These are phyloP conservation scores for Plantago rigida DNA, from an alignment of 305 asterid genomes.

Conservation along the genomic window DNA sequence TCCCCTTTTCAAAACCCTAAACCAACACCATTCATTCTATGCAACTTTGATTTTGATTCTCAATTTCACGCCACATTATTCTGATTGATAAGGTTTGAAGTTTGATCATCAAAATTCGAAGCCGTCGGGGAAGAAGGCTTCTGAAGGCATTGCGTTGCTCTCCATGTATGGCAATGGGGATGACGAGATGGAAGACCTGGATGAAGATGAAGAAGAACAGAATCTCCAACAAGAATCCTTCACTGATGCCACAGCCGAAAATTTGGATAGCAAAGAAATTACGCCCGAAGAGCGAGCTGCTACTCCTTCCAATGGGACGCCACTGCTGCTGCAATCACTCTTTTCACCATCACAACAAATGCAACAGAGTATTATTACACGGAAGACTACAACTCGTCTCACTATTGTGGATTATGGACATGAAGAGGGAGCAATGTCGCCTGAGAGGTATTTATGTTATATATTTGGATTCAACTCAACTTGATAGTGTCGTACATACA, in stretches of 20 bases:
- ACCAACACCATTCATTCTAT: too few species aligned
- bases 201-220: slow-evolving; percentile 26
- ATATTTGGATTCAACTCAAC: background rate
- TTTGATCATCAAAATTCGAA: too few species aligned
- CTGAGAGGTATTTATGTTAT: slow-evolving; percentile 58
- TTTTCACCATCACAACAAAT: slow-evolving; percentile 41
- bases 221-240: slow-evolving; percentile 21
- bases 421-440: slow-evolving; percentile 77
- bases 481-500: background rate
- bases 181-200: slow-evolving; percentile 68
- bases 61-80: too few species aligned
- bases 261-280: too few species aligned
- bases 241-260: background rate
- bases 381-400: slow-evolving; percentile 26
- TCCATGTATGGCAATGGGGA: slow-evolving; percentile 90
- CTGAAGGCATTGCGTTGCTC: slow-evolving; percentile 79
- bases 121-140: slow-evolving; percentile 43
- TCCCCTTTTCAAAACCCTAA: too few species aligned
- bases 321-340: slow-evolving; percentile 26
- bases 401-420: slow-evolving; percentile 80
- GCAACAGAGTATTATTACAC: slow-evolving; percentile 26
- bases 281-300: slow-evolving; percentile 29
- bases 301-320: slow-evolving; percentile 39
- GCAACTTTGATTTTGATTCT: too few species aligned
- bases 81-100: too few species aligned